Evolutionary conservation across 441 rosid species (phyloP), one percentile per base, ranked within the genome.

Genomic region (Viola pubescens): DNA sequence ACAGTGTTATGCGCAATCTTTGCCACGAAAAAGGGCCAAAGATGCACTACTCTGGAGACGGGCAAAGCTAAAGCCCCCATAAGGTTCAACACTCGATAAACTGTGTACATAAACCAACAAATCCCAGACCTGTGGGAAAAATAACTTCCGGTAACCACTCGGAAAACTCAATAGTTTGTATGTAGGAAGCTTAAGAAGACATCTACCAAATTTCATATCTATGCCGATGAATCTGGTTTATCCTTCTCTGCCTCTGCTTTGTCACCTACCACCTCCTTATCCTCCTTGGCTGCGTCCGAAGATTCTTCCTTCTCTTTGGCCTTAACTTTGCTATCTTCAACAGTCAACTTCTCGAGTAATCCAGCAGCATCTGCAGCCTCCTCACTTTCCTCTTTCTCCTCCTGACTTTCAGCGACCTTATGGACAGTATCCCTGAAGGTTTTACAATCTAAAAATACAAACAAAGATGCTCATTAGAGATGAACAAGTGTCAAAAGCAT

Each of bases 261-360:
- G 9, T 58, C 72, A 11, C 38, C 58, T 60, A 19, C 56, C 50
- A 58, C 54, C 62, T 73, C 59, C 51, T 57, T 73, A 7, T 51
- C 70, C 63, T 73, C 52, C 62, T 70, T 67, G 64, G 63, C 77
- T 34, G 72, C 77, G 43, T 34, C 71, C 6, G 77, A 56, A 58
- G 66, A 79, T 47, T 77, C 82, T 52, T 77, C 81, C 1, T 73
- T 52, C 58, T 79, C 73, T 57, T 85, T 82, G 54, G 70, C 98
- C 61, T 82, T 89, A 49, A 46, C 38, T 56, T 65, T 65, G 37
- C 37, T 12, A 45, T 64, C 74, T 4, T 13, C 61, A 2, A 91
- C 90, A 43, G 80, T 80, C 79, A 91, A 69, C 63, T 83, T 83
- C 82, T 83, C 91, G 13, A 91, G 84, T 56, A 73, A 82, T 41